Evolutionary conservation across 805 yeast genomes (phyloP).

Genomic region (Maudiozyma pseudohumilis): DNA sequence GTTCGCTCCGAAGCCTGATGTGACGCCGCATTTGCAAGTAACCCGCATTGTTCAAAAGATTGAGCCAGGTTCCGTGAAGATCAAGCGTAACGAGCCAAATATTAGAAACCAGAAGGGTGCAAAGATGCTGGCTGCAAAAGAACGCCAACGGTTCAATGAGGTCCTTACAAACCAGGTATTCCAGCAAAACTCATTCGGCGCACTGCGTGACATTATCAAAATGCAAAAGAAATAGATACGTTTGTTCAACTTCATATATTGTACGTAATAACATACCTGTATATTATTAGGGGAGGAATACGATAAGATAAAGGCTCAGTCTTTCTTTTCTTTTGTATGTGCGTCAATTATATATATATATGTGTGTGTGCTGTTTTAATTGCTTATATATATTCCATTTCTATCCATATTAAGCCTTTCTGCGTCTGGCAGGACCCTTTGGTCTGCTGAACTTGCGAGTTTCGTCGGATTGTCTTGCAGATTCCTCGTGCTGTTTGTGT

Average conservation of each 20-base stretch:
- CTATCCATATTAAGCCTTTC: constrained; percentile 4
- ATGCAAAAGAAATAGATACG: constrained; percentile 18
- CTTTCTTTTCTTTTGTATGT: not conserved
- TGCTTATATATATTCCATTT: not conserved
- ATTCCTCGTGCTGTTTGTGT: constrained; percentile 25
- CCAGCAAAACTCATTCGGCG: constrained; percentile 51
- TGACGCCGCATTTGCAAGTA: not conserved
- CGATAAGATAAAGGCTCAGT: no score
- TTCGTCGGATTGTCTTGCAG: constrained; percentile 9
- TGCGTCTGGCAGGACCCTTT: constrained; percentile 57
- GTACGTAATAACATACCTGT: no score
- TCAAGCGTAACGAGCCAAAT: constrained; percentile 39
- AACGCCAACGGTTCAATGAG: constrained; percentile 46
- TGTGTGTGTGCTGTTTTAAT: not conserved
- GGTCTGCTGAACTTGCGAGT: constrained; percentile 45
- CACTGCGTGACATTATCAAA: constrained; percentile 51
- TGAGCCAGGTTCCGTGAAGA: constrained; percentile 14
- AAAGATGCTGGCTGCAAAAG: constrained; percentile 45
- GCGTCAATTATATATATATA: not conserved
- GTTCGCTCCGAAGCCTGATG: not conserved
- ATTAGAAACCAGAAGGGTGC: constrained; percentile 46
- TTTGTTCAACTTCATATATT: no score
- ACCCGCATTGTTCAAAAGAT: constrained; percentile 6
- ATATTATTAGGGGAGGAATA: no score
- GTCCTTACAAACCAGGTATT: constrained; percentile 47